phyloP scores from a whole-genome alignment of 1,139 yeast genomes.

The Yamadazyma kanchanaburiensis region DNA sequence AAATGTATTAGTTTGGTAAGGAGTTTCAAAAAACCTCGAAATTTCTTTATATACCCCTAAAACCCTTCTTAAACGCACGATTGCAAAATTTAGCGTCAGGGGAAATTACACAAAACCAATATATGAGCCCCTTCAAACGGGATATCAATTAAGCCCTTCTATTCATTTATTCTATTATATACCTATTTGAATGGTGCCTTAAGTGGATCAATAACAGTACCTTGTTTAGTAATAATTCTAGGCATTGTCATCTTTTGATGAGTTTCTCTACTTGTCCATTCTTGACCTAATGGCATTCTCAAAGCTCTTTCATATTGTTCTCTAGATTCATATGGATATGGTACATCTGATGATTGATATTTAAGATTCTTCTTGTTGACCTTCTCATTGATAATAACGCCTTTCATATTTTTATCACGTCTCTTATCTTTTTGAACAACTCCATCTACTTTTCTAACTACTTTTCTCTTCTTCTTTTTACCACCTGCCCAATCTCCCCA shows the following conservation, averaged over 20 bases:
- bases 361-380: conserved; percentile 80
- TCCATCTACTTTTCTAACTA: conserved; percentile 70
- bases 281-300: conserved; percentile 96
- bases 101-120: too few species aligned
- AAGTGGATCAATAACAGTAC: conserved; percentile 86
- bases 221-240: conserved; percentile 79
- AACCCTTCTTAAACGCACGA: neutral
- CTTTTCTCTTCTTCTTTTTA: conserved; percentile 58
- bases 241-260: conserved; percentile 92
- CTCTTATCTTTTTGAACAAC: conserved; percentile 68
- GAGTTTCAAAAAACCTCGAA: too few species aligned
- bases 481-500: conserved; percentile 88
- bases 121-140: too few species aligned
- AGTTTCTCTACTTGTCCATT: conserved; percentile 87
- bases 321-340: conserved; percentile 88
- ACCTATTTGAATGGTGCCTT: conserved; percentile 60
- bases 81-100: too few species aligned
- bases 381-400: conserved; percentile 87
- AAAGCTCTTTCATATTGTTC: conserved; percentile 94
- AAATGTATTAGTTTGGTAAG: too few species aligned
- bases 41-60: neutral
- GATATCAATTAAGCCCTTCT: too few species aligned
- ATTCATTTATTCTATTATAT: neutral
- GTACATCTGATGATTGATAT: conserved; percentile 83
- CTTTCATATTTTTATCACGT: conserved; percentile 68